Evolutionary conservation across 2,329 filamentous ascomycete genomes (phyloP), one percentile per base, ranked within the genome.

Genomic region (Claviceps sp.): DNA sequence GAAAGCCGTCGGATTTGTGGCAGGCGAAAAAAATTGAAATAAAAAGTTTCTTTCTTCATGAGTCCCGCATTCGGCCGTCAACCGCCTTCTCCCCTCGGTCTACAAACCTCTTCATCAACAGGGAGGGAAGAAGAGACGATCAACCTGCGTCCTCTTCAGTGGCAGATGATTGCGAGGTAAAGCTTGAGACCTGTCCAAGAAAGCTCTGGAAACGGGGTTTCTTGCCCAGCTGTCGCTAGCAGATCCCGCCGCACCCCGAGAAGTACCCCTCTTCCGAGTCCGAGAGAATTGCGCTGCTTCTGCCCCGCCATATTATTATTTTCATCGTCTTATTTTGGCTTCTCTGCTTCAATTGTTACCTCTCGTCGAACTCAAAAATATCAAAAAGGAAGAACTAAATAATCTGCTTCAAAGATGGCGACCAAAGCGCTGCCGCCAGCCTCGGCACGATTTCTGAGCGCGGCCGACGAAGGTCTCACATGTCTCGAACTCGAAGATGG

Each of bases 401-500:
- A 45, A 34, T 18, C 48, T 18, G 41, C 43, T 37, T 46, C 20
- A 18, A 61, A 50, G 58, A 71, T 70, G 67, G 61, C 64, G 54
- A 55, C 62, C 51, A 57, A 61, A 52, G 57, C 73, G 57, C 63
- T 62, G 54, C 70, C 74, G 47, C 82, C 84, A 47, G 81, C 84
- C 57, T 77, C 81, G 58, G 77, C 81, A 60, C 78, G 77, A 61
- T 72, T 80, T 57, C 68, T 74, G 57, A 73, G 70, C 57, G 64
- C 67, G 55, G 65, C 71, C 44, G 72, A 78, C 57, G 79, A 84
- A 62, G 76, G 78, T 53, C 75, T 86, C 63, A 78, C 94, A 72
- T 86, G 85, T 67, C 85, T 98, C 60, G 91, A 98, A 76, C 84
- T 98, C 60, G 79, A 93, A 70, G 90, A 97, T 75, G 89, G 90